phyloP scores from a whole-genome alignment of 2,329 filamentous ascomycete species.

The Aspergillus novofumigatus region DNA sequence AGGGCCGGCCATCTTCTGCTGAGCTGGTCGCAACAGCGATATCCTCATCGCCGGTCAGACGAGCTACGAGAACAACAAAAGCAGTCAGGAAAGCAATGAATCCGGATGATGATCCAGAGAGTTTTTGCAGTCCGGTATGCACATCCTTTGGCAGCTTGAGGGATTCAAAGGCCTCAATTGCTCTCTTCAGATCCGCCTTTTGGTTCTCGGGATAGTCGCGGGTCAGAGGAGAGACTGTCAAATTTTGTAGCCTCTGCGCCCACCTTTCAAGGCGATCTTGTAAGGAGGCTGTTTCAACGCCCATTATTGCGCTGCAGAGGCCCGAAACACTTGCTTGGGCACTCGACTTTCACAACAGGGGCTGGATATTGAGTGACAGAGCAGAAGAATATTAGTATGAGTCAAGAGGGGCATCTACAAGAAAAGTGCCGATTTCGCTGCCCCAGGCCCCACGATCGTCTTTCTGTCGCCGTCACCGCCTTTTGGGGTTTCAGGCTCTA shows the following conservation, averaged over 20 bases:
- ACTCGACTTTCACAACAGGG: constrained; percentile 8
- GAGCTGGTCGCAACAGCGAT: constrained; percentile 45
- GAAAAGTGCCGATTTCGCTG: constrained; percentile 28
- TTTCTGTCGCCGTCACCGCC: neutral
- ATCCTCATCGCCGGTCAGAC: constrained; percentile 48
- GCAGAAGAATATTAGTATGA: constrained; percentile 17
- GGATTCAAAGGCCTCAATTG: constrained; percentile 43
- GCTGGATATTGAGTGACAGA: neutral
- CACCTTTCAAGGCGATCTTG: constrained; percentile 40
- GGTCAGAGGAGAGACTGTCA: constrained; percentile 42
- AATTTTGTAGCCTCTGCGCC: constrained; percentile 38
- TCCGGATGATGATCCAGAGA: constrained; percentile 31
- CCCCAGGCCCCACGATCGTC: constrained; percentile 9
- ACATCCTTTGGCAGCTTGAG: constrained; percentile 35
- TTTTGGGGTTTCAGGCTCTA: neutral
- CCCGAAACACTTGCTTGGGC: constrained; percentile 4
- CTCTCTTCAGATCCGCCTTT: constrained; percentile 34
- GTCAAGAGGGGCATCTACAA: constrained; percentile 25
- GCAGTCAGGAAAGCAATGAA: constrained; percentile 43
- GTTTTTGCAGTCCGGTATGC: constrained; percentile 35
- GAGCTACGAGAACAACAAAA: constrained; percentile 42
- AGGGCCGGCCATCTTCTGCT: constrained; percentile 41
- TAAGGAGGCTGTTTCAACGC: constrained; percentile 29
- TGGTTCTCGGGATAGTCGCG: constrained; percentile 41
- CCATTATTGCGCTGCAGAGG: constrained; percentile 28